phyloP scores from a whole-genome alignment of 2,329 filamentous ascomycete species.

The Rasamsonia emersonii region DNA sequence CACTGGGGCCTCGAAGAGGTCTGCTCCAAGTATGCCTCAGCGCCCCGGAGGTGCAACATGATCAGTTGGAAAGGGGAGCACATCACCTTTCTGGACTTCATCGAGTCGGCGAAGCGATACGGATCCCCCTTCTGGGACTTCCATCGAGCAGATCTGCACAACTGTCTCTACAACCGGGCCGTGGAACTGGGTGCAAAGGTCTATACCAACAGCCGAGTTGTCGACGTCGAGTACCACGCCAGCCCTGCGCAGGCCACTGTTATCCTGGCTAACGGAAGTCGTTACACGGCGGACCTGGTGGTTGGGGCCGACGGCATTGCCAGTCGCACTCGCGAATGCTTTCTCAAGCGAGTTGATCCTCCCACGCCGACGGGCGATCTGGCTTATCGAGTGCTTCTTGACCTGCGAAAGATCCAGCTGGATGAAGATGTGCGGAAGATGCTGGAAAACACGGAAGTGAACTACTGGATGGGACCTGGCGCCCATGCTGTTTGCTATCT shows the following conservation, averaged over 20 bases:
- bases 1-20: conserved; percentile 19
- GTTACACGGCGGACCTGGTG: conserved; percentile 46
- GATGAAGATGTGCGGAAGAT: conserved; percentile 38
- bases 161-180: conserved; percentile 44
- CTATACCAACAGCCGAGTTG: conserved; percentile 41
- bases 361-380: conserved; percentile 47
- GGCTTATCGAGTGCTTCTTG: conserved; percentile 47
- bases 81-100: conserved; percentile 42
- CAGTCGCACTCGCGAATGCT: conserved; percentile 45
- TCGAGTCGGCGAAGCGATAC: conserved; percentile 31
- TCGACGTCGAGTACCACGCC: conserved; percentile 32
- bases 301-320: conserved; percentile 58
- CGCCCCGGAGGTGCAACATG: conserved; percentile 21
- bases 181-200: conserved; percentile 46
- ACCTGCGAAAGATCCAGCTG: conserved; percentile 40
- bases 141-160: conserved; percentile 56
- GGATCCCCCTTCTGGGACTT: conserved; percentile 50
- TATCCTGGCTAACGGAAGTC: conserved; percentile 17
- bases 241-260: conserved; percentile 29
- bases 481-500: conserved; percentile 14
- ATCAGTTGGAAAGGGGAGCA: conserved; percentile 27
- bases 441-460: conserved; percentile 40
- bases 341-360: conserved; percentile 38
- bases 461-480: conserved; percentile 50
- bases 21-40: conserved; percentile 18